A percentile compares a stretch with the other conserved stretches of the same genome.
Evolutionary conservation across 345 rosid genomes (phyloP).

Genomic region (Limnanthes douglasii): DNA sequence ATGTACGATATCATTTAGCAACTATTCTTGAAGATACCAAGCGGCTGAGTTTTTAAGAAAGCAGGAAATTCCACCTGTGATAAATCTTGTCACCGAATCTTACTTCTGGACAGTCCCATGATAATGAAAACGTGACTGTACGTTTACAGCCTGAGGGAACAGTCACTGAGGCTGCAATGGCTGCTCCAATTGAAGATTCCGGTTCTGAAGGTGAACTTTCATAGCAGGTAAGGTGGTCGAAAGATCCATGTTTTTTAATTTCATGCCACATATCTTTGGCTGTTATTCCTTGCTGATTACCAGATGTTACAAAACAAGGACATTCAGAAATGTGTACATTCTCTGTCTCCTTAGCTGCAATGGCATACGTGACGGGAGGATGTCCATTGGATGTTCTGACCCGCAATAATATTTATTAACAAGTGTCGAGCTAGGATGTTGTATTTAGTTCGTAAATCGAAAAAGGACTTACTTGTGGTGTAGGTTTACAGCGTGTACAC

Average conservation of each 20-base stretch:
- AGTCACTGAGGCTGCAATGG: constrained; percentile 65
- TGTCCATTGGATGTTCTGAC: constrained; percentile 50
- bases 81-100: constrained; percentile 59
- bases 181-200: constrained; percentile 89
- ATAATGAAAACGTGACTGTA: constrained; percentile 57
- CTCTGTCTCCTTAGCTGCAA: constrained; percentile 53
- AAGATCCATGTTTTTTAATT: constrained; percentile 68
- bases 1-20: neutral
- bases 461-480: constrained; percentile 56
- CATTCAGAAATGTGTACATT: constrained; percentile 55
- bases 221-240: constrained; percentile 41
- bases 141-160: constrained; percentile 38
- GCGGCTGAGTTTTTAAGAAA: neutral
- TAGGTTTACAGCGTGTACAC: constrained; percentile 47
- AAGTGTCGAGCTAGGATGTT: too few relatives aligned
- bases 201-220: constrained; percentile 51
- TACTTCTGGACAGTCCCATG: constrained; percentile 94
- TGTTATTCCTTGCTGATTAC: constrained; percentile 46
- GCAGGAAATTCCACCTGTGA: constrained; percentile 28
- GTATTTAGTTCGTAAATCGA: constrained; percentile 1
- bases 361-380: constrained; percentile 49
- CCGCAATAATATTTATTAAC: neutral
- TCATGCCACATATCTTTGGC: constrained; percentile 84
- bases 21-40: neutral
- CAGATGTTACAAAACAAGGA: constrained; percentile 60